Evolutionary conservation across 805 yeast species (phyloP), one percentile per base, ranked within the genome.

Genomic region (Hagleromyces aurorensis): DNA sequence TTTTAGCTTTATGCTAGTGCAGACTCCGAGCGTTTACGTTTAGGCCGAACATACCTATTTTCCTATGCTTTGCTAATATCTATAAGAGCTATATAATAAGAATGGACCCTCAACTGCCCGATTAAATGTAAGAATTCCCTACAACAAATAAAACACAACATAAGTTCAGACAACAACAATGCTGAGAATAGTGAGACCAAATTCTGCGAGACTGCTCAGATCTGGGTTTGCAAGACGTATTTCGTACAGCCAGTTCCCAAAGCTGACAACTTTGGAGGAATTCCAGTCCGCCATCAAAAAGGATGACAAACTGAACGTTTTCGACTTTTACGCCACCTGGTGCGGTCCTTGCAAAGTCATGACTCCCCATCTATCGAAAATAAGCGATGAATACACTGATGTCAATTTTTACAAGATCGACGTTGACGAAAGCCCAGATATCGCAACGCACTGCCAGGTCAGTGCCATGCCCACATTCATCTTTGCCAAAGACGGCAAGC

Each of bases 301-400:
- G 13, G 23, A 32, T 4, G 22, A 32, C 4, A 64, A 69, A 33
- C 51, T 71, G 20, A 61, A 77, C 2, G 59, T 77, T 2, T 69
- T 76, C 28, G 84, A 78, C 50, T 78, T 77, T 51, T 74, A 67
- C 53, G 84, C 85, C 18, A 69, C 74, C 7, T 78, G 85, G 85
- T 78, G 85, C 55, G 83, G 78, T 6, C 85, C 85, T n/a, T 78
- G 85, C 46, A 75, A 72, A 44, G 78, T 78, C n/a, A 67, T 78
- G 44, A 65, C 78, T 3, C 85, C 85, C 10, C 52, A 70, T 13
- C 51, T 75, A 25, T 66, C 67, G 13, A 59, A 62, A 32, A 53
- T 59, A 29, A 46, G 59, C 16, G 36, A 47, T 6, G 56, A 62
- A 21, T 61, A 65, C 33, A 51, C 56, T 6, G 41, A 41, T 3